Percentiles rank a stretch among this genome's conserved stretches.
Conservation (phyloP, 306 rosid species). For the Prunus armeniaca region DNA sequence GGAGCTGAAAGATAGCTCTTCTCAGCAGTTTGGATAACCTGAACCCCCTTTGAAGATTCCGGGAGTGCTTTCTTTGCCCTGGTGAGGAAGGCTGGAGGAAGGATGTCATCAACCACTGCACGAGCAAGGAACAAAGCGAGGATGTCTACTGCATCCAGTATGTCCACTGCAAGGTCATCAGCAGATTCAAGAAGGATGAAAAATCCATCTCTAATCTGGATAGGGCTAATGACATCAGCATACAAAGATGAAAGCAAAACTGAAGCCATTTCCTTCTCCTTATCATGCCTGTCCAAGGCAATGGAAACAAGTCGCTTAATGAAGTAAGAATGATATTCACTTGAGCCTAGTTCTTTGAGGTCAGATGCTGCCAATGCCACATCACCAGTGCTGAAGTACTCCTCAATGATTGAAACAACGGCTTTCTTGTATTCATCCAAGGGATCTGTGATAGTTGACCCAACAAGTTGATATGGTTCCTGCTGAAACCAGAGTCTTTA, state of each 20-base stretch:
- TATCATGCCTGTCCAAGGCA: conserved; percentile 98
- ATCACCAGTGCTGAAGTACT: conserved; percentile 83
- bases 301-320: conserved; percentile 87
- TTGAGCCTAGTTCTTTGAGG: conserved; percentile 84
- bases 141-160: conserved; percentile 86
- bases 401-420: conserved; percentile 75
- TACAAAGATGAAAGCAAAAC: conserved; percentile 90
- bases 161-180: conserved; percentile 96
- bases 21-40: conserved; percentile 76
- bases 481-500: conserved; percentile 26
- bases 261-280: conserved; percentile 99
- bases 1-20: conserved; percentile 99
- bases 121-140: conserved; percentile 95
- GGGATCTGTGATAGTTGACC: conserved; percentile 73
- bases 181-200: conserved; percentile 91
- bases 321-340: conserved; percentile 85
- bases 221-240: conserved; percentile 90
- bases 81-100: conserved; percentile 88
- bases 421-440: conserved; percentile 93
- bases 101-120: conserved; percentile 96
- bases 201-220: conserved; percentile 91
- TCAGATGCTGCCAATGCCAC: conserved; percentile 87
- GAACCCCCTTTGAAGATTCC: conserved; percentile 85
- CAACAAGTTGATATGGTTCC: conserved; percentile 97
- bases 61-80: conserved; percentile 86